Conservation (phyloP, 2,329 filamentous ascomycete genomes). For the Xylariaceae sp. region DNA sequence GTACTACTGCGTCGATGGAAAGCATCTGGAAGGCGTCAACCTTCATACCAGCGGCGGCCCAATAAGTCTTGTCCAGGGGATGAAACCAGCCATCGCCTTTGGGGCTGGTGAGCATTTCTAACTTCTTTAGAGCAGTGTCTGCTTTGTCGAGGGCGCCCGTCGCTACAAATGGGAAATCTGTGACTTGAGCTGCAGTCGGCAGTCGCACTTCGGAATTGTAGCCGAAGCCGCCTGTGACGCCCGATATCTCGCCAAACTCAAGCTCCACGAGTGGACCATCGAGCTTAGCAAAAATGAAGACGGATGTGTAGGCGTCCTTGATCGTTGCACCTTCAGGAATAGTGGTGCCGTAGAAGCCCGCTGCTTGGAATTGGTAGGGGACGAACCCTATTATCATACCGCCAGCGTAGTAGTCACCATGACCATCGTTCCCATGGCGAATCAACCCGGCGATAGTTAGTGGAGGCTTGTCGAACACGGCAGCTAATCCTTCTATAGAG, state of each 20-base stretch:
- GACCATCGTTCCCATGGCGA: constrained; percentile 23
- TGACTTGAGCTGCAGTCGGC: background rate
- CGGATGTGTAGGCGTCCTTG: constrained; percentile 22
- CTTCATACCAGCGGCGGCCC: constrained; percentile 39
- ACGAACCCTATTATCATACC: constrained; percentile 35
- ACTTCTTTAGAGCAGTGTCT: constrained; percentile 4
- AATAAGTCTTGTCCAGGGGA: constrained; percentile 30
- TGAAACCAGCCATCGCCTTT: constrained; percentile 31
- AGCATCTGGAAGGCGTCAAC: constrained; percentile 40
- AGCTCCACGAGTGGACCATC: constrained; percentile 2
- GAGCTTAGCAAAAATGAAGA: constrained; percentile 1
- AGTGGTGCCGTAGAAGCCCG: constrained; percentile 38
- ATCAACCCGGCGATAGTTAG: constrained; percentile 37
- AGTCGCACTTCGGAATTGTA: background rate
- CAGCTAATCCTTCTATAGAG: constrained; percentile 33
- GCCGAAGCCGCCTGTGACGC: constrained; percentile 4
- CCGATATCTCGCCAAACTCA: constrained; percentile 8
- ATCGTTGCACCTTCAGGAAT: constrained; percentile 1
- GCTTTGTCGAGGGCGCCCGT: background rate
- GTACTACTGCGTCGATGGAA: constrained; percentile 33
- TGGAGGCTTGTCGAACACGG: constrained; percentile 35
- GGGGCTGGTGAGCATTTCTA: constrained; percentile 19
- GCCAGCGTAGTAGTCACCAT: constrained; percentile 35
- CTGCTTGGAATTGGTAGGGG: constrained; percentile 38
- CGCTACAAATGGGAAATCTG: constrained; percentile 2